phyloP scores from a whole-genome alignment of 192 early-diverging fungal genomes.

The Backusella westeae region DNA sequence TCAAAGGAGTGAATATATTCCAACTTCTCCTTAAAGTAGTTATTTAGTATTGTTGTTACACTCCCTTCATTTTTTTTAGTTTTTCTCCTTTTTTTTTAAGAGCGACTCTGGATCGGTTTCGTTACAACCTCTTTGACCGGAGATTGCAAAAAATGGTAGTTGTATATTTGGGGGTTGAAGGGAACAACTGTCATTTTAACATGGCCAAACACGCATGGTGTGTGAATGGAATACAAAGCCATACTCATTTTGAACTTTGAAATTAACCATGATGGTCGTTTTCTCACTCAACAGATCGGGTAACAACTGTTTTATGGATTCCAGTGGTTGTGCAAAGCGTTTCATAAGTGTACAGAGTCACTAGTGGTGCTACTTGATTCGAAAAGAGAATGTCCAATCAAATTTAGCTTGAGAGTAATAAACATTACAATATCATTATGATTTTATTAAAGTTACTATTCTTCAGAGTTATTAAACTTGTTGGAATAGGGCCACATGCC shows the following conservation, averaged over 20 bases:
- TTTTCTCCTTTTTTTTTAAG: not conserved
- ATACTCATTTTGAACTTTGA: not conserved
- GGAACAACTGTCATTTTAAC: not conserved
- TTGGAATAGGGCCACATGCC: not conserved
- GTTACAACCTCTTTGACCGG: not conserved
- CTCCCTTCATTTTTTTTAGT: not conserved
- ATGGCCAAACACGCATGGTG: not conserved
- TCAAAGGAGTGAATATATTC: not conserved
- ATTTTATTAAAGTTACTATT: not conserved
- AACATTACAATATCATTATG: not conserved
- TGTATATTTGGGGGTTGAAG: not conserved
- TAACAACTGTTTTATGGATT: not conserved
- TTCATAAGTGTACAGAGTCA: not conserved
- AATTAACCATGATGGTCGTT: not conserved
- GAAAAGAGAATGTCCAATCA: not conserved
- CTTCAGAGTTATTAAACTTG: not conserved
- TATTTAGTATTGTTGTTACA: slow-evolving; percentile 2
- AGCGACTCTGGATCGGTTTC: not conserved
- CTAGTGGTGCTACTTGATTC: not conserved
- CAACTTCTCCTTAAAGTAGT: not conserved
- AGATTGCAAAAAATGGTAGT: not conserved
- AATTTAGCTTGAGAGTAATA: not conserved
- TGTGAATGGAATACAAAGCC: not conserved
- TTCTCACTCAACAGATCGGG: not conserved
- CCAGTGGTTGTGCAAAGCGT: not conserved